Evolutionary conservation across 805 yeast species (phyloP).

Genomic region (Saturnispora besseyi): DNA sequence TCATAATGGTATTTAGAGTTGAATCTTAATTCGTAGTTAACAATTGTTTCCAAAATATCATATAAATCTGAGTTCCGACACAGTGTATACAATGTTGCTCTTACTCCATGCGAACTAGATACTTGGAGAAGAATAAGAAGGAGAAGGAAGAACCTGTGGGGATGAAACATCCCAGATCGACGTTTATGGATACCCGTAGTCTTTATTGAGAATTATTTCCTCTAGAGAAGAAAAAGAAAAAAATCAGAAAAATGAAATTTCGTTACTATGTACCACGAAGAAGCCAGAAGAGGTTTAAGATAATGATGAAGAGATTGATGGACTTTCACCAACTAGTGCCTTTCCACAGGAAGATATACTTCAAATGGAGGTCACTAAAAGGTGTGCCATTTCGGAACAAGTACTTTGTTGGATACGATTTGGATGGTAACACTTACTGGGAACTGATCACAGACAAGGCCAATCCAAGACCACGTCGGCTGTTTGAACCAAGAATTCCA

Average conservation of each 20-base stretch:
- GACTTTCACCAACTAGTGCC: conserved; percentile 34
- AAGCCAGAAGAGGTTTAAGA: not conserved
- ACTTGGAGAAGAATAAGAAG: not conserved
- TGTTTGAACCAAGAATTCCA: conserved; percentile 46
- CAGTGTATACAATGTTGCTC: conserved; percentile 61
- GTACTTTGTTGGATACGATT: conserved; percentile 69
- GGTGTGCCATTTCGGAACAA: conserved; percentile 59
- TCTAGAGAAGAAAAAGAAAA: not conserved
- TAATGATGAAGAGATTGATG: conserved; percentile 27
- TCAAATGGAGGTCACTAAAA: conserved; percentile 52
- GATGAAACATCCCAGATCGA: not conserved
- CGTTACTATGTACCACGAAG: not conserved
- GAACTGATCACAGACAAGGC: conserved; percentile 48
- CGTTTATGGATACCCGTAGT: not conserved
- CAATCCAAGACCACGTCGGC: conserved; percentile 44
- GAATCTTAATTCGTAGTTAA: conserved; percentile 57
- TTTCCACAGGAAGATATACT: conserved; percentile 39
- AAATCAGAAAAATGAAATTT: not conserved
- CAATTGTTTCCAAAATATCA: conserved; percentile 48
- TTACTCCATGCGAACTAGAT: conserved; percentile 16
- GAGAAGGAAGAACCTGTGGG: not conserved
- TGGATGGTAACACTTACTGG: conserved; percentile 84
- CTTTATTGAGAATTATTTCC: not conserved
- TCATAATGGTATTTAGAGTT: conserved; percentile 57
- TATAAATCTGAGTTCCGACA: conserved; percentile 62